Percentiles rank a stretch among this genome's conserved stretches.
These are phyloP conservation scores for apple (Malus domestica) DNA, from an alignment of 306 rosid genomes.

Conservation along the genomic window DNA sequence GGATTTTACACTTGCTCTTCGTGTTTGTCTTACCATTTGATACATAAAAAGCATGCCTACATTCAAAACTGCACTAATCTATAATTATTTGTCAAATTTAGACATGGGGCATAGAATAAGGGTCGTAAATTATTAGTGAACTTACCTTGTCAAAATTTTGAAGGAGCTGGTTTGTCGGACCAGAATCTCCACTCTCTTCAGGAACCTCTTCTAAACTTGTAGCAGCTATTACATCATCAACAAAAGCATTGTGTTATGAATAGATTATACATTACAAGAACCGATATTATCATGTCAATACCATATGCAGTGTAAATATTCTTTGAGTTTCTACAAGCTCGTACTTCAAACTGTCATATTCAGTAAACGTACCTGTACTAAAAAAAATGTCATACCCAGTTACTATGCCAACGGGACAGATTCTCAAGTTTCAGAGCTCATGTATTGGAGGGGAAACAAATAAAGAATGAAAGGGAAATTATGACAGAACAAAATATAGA, in stretches of 20 bases:
- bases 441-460: background rate
- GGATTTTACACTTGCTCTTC: background rate
- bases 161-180: conserved; percentile 32
- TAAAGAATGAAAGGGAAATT: background rate
- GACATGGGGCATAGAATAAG: background rate
- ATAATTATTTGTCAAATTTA: background rate
- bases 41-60: background rate
- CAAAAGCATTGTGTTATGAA: conserved; percentile 14
- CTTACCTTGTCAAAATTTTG: conserved; percentile 58
- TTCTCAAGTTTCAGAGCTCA: background rate
- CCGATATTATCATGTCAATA: background rate
- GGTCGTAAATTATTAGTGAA: background rate
- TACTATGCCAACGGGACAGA: background rate
- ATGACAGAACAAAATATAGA: background rate
- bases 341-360: background rate
- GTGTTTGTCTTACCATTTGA: background rate
- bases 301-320: background rate
- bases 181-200: conserved; percentile 41
- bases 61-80: background rate
- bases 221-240: conserved; percentile 37
- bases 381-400: background rate
- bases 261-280: background rate
- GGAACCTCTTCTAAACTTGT: conserved; percentile 33
- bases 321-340: background rate
- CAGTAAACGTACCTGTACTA: background rate